phyloP scores from a whole-genome alignment of 352 stramenopile species.

The Globisporangium viniferum region DNA sequence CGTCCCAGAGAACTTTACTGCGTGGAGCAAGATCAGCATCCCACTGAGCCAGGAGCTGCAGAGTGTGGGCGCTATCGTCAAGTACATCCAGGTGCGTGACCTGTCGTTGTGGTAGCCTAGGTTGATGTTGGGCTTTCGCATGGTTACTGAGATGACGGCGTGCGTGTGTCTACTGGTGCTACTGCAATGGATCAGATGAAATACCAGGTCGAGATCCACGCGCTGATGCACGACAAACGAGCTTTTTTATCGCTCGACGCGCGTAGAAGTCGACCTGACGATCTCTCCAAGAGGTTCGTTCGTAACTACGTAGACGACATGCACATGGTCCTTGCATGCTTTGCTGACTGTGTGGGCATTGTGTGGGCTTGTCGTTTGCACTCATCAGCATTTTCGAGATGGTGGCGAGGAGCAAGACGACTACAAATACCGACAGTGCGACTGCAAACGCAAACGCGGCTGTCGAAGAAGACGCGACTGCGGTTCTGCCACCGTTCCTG shows the following conservation, averaged over 20 bases:
- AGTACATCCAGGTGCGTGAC: slow-evolving; percentile 28
- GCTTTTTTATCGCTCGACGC: slow-evolving; percentile 7
- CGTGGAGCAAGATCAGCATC: slow-evolving; percentile 33
- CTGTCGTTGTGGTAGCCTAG: neutral
- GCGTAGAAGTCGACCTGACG: neutral
- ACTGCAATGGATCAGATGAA: neutral
- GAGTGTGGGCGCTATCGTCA: slow-evolving; percentile 18
- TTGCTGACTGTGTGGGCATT: too few relatives aligned
- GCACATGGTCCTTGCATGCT: neutral
- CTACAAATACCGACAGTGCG: neutral
- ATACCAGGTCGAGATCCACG: slow-evolving; percentile 14
- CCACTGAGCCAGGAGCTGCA: slow-evolving; percentile 24
- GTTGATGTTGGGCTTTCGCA: neutral
- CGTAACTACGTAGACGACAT: neutral
- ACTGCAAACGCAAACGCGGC: too few relatives aligned
- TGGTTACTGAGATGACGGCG: neutral
- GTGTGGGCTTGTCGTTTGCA: neutral
- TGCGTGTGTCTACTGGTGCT: neutral
- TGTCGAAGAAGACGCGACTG: neutral
- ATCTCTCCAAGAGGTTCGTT: slow-evolving; percentile 8
- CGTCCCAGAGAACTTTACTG: slow-evolving; percentile 29
- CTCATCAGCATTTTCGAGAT: slow-evolving; percentile 13
- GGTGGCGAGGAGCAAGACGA: neutral
- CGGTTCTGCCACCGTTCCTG: slow-evolving; percentile 18
- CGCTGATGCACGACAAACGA: slow-evolving; percentile 8